Evolutionary conservation across 306 rosid genomes (phyloP).

Genomic region (Alnus rubra): DNA sequence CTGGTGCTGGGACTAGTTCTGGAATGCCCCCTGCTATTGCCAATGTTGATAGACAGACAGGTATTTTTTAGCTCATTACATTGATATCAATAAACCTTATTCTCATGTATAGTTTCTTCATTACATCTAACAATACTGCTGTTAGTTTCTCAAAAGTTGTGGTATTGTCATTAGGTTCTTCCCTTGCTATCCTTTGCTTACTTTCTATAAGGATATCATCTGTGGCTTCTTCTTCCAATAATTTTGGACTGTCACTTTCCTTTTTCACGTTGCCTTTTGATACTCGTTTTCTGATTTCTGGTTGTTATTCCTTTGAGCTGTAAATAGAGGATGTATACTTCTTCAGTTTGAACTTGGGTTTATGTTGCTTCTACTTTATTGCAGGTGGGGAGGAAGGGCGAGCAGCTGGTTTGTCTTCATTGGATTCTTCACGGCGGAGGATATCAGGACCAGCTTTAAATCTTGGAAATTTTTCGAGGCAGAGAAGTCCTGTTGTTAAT

Average conservation of each 20-base stretch:
- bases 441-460: constrained; percentile 62
- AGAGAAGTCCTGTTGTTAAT: constrained; percentile 42
- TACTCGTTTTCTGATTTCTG: constrained; percentile 17
- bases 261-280: background rate
- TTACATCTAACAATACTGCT: background rate
- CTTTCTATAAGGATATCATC: background rate
- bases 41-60: constrained; percentile 70
- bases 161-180: no score
- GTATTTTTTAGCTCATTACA: constrained; percentile 37
- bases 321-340: constrained; percentile 1
- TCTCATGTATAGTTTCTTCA: constrained; percentile 7
- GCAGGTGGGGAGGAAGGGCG: constrained; percentile 76
- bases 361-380: constrained; percentile 9
- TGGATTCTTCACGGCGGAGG: constrained; percentile 78
- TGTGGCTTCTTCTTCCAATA: background rate
- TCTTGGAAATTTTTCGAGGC: constrained; percentile 49
- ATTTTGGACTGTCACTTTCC: background rate
- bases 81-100: constrained; percentile 9
- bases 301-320: constrained; percentile 7
- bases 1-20: constrained; percentile 82
- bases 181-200: background rate
- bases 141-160: background rate
- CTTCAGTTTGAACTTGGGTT: constrained; percentile 3
- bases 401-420: constrained; percentile 62
- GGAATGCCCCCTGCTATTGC: constrained; percentile 67